phyloP scores from a whole-genome alignment of 345 rosid species.

The Linum lewisii region DNA sequence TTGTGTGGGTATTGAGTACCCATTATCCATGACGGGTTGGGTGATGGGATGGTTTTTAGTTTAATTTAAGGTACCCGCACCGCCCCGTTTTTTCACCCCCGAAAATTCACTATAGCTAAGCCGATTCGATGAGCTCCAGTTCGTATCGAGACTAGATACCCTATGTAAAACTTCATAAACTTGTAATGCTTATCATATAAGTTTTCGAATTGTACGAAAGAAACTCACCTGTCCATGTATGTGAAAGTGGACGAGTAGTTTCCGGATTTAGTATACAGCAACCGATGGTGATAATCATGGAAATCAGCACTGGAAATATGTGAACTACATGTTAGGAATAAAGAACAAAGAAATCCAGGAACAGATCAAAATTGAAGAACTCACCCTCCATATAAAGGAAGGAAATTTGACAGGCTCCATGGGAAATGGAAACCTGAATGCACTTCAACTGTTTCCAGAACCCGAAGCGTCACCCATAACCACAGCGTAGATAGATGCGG shows the following conservation, averaged over 20 bases:
- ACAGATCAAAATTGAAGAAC: slow-evolving; percentile 12
- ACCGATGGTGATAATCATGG: slow-evolving; percentile 95
- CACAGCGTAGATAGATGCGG: slow-evolving; percentile 88
- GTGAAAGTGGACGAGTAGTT: slow-evolving; percentile 89
- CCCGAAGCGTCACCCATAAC: slow-evolving; percentile 89
- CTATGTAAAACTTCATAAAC: too few species aligned
- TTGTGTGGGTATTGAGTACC: too few species aligned
- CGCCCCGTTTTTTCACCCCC: too few species aligned
- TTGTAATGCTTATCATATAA: too few species aligned
- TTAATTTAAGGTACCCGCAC: too few species aligned
- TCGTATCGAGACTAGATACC: too few species aligned
- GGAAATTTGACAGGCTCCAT: slow-evolving; percentile 88
- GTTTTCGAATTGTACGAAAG: too few species aligned
- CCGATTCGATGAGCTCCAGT: too few species aligned
- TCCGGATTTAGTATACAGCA: slow-evolving; percentile 92
- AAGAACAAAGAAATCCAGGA: background rate
- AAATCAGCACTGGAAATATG: slow-evolving; percentile 65
- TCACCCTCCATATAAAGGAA: slow-evolving; percentile 96
- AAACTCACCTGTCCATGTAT: slow-evolving; percentile 91
- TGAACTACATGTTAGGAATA: slow-evolving; percentile 5
- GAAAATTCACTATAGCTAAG: too few species aligned
- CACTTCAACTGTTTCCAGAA: slow-evolving; percentile 94
- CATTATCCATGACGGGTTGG: too few species aligned
- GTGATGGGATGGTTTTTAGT: too few species aligned
- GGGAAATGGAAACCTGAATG: slow-evolving; percentile 98